Conservation (phyloP, 1,284 basidiomycete genomes). For the Sporisorium iseilematis-ciliati region DNA sequence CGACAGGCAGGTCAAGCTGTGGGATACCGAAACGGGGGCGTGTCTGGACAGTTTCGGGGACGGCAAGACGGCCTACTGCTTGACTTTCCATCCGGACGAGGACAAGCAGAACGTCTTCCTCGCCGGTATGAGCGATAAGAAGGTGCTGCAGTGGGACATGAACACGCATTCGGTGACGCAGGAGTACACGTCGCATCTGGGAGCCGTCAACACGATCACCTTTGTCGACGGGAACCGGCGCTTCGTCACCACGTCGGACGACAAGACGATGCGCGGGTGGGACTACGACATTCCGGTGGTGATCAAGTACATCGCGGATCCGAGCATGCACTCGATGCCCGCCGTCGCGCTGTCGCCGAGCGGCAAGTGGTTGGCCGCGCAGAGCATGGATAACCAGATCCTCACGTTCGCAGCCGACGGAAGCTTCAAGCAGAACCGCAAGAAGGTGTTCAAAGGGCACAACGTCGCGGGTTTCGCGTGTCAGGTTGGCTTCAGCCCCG, state of each 20-base stretch:
- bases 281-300: constrained; percentile 90
- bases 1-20: constrained; percentile 96
- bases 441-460: constrained; percentile 97
- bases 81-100: constrained; percentile 93
- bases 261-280: constrained; percentile 99
- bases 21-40: constrained; percentile 98
- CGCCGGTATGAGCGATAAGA: constrained; percentile 99
- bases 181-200: constrained; percentile 98
- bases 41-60: constrained; percentile 95
- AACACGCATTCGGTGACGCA: constrained; percentile 92
- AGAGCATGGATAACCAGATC: constrained; percentile 98
- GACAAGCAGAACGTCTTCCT: constrained; percentile 97
- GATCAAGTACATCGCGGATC: constrained; percentile 99
- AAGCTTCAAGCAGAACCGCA: constrained; percentile 91
- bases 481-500: constrained; percentile 94
- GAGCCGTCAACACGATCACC: constrained; percentile 97
- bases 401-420: constrained; percentile 92
- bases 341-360: constrained; percentile 93
- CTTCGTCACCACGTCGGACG: constrained; percentile 98
- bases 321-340: constrained; percentile 99
- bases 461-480: constrained; percentile 96
- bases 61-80: constrained; percentile 94
- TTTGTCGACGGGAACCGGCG: constrained; percentile 95
- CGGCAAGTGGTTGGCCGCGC: constrained; percentile 95
- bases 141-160: constrained; percentile 98